Evolutionary conservation across 225 moss, liverwort and hornwort genomes (phyloP), one percentile per base, ranked within the genome.

Genomic region (Anthoceros angustus): DNA sequence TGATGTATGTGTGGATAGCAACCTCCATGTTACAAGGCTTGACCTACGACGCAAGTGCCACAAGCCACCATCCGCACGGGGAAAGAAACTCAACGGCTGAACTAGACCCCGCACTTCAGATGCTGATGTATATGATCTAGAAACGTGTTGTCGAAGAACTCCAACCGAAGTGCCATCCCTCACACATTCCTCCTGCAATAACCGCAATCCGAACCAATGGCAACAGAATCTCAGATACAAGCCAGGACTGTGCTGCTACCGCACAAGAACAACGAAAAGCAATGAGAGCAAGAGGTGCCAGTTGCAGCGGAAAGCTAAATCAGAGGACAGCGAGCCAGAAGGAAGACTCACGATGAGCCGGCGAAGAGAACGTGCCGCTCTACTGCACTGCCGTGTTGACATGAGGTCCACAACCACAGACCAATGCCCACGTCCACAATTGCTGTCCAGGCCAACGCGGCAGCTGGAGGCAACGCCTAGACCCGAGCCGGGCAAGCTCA

Each of bases 311-410:
- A 55, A 55, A 15, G 46, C 14, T 48, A 4, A 55, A 55, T 55
- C 55, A 18, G 55, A 18, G 23, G 55, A 55, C 55, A 55, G 0
- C 55, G 14, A 55, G 7, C n/a, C 55, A 55, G 55, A 18, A 55
- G 4, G 7, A 20, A 15, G 55, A 55, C 55, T 55, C 23, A 55
- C 55, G 23, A 55, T 55, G 18, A 55, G 14, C 8, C 55, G n/a
- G 55, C 55, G 55, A 55, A 55, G 55, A 55, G 55, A 23, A 18
- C n/a, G 18, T 55, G 55, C 55, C 55, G 55, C 55, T 55, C 55
- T 55, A 12, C 7, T 55, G 55, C 5, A 55, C 55, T 20, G 55
- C 55, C 55, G 55, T 55, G 55, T 55, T 15, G 55, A 55, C 55
- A 55, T 55, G 55, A 20, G 55, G 55, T 18, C 55, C n/a, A 7